Evolutionary conservation across 208 protist genomes (phyloP).

Genomic region (Naegleria fowleri): DNA sequence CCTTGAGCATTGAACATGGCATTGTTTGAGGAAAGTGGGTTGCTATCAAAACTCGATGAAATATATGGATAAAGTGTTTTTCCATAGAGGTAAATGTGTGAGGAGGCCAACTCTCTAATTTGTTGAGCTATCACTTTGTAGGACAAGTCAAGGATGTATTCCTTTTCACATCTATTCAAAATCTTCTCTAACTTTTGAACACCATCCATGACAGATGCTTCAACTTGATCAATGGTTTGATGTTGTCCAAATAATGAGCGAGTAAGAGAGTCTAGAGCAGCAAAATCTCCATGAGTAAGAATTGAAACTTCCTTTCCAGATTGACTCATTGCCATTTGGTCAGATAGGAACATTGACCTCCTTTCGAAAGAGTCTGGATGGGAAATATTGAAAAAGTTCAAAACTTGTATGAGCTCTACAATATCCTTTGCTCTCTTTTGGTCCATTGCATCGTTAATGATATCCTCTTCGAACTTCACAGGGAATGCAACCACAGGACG

Average conservation of each 20-base stretch:
- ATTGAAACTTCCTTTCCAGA: neutral
- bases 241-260: neutral
- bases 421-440: neutral
- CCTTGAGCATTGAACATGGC: neutral
- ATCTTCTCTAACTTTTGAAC: neutral
- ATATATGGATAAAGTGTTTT: neutral
- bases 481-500: neutral
- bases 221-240: neutral
- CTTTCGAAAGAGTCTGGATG: neutral
- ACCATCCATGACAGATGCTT: neutral
- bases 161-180: neutral
- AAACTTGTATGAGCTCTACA: neutral
- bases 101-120: neutral
- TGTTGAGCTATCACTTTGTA: neutral
- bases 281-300: neutral
- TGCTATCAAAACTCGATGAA: neutral
- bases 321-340: neutral
- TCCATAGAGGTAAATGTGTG: neutral
- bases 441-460: neutral
- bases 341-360: neutral
- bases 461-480: conserved; percentile 13
- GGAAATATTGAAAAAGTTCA: neutral
- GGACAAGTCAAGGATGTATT: neutral
- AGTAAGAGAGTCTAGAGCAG: neutral
- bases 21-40: neutral